Evolutionary conservation across 371 early-diverging fungal species (phyloP).

Genomic region (Mortierella sp.): DNA sequence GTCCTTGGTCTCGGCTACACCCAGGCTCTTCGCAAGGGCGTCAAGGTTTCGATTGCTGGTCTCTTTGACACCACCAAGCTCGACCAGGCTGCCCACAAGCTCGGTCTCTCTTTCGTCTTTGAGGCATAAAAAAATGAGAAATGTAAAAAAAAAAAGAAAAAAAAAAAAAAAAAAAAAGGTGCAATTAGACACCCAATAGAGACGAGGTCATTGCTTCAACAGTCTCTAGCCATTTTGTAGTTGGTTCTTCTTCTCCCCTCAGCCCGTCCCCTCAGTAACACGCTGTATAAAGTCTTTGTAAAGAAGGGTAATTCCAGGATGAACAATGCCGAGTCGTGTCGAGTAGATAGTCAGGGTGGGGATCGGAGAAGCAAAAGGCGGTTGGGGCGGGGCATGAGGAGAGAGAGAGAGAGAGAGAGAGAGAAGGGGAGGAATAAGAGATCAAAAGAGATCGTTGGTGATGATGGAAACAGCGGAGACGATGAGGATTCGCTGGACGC

Average conservation of each 20-base stretch:
- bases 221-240: background rate
- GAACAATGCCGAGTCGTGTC: background rate
- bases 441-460: too few relatives aligned
- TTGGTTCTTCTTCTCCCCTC: too few relatives aligned
- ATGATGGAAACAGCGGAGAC: too few relatives aligned
- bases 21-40: conserved; percentile 92
- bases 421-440: too few relatives aligned
- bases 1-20: conserved; percentile 93
- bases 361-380: background rate
- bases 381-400: too few relatives aligned
- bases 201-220: background rate
- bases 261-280: too few relatives aligned
- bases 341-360: background rate
- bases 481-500: too few relatives aligned
- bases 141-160: background rate
- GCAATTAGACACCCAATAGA: background rate
- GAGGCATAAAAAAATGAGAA: conserved; percentile 70
- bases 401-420: too few relatives aligned
- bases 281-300: background rate
- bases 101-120: conserved; percentile 91
- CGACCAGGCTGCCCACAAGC: conserved; percentile 94
- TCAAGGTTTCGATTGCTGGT: conserved; percentile 94
- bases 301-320: background rate
- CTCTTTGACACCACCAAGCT: conserved; percentile 92
- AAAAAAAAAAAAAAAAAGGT: background rate